phyloP scores from a whole-genome alignment of 345 rosid genomes.

The Eucalyptus marginata region DNA sequence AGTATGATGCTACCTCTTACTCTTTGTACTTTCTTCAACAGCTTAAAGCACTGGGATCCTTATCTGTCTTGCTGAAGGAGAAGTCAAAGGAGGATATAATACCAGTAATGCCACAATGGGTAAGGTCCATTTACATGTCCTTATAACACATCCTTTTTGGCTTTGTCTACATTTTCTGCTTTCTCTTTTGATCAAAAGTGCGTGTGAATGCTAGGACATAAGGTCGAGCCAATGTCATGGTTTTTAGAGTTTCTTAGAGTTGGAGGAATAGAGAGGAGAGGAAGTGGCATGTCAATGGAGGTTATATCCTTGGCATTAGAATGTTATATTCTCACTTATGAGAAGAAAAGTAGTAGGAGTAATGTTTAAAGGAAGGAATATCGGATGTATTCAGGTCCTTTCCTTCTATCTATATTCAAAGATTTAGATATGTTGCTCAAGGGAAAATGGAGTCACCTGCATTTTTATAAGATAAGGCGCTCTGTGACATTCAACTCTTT shows the following conservation, averaged over 20 bases:
- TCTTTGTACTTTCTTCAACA: constrained; percentile 13
- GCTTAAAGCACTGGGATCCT: constrained; percentile 79
- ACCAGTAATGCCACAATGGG: constrained; percentile 87
- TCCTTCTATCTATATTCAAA: neutral
- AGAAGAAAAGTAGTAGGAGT: neutral
- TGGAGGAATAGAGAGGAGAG: neutral
- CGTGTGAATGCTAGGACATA: neutral
- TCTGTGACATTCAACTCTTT: neutral
- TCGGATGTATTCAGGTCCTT: neutral
- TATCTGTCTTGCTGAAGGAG: constrained; percentile 51
- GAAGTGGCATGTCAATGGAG: neutral
- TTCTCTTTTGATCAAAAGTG: neutral
- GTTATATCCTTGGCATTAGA: neutral
- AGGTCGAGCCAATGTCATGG: neutral
- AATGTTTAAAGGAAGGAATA: neutral
- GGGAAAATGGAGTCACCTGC: neutral
- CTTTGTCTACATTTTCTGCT: neutral
- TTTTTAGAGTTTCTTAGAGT: neutral
- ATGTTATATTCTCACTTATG: neutral
- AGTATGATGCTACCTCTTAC: neutral
- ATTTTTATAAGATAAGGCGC: neutral
- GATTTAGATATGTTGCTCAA: neutral
- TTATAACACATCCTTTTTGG: neutral
- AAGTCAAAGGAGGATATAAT: constrained; percentile 63
- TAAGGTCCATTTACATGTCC: constrained; percentile 1